Evolutionary conservation across 352 stramenopile species (phyloP), one percentile per base, ranked within the genome.

Genomic region (Phytophthora palmivora): DNA sequence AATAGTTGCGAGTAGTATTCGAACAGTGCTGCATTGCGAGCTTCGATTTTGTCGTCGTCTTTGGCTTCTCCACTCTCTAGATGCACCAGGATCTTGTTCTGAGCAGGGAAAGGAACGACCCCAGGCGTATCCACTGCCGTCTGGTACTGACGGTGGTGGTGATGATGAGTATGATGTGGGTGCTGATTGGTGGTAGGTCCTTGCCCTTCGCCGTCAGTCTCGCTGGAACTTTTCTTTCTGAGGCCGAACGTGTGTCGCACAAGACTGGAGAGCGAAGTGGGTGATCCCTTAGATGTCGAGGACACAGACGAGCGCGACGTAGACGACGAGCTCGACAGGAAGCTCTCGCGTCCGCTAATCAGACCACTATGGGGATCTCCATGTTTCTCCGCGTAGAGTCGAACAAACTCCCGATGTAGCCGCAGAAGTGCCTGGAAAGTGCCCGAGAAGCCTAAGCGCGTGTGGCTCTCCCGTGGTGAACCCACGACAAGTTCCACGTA

Each of bases 401-500:
- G 62, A 37, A 72, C 49, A 44, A 91, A 91, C 18, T 60, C 64
- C 15, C 63, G 53, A 43, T 91, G 82, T 32, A 91, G 65, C 33
- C 52, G 58, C 53, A 89, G 62, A 21, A 91, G 76, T 48, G 75
- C 65, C 60, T 82, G 76, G 59, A 91, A 91, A 24, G 75, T 78
- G 37, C 82, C 82, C 5, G 77, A 83, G 72, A 91, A 91, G 26
- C 77, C 79, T 22, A 89, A 46, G 0, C 82, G 79, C 52, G 72
- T 81, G 76, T 89, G 82, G 30, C 49, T 79, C 67, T 65, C 72
- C 34, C 75, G 79, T 16, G 70, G 58, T 8, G 75, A 72, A 19
- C 79, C 82, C 38, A 89, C 70, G 15, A 91, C 71, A 28, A 91
- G 41, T 61, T 91, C 82, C 52, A 91, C 79, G 59, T 91, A 91